A percentile compares a stretch with the other conserved stretches of the same genome.
These are phyloP conservation scores for Rhytidiadelphus loreus DNA, from an alignment of 225 moss, liverwort and hornwort genomes.

Conservation along the genomic window DNA sequence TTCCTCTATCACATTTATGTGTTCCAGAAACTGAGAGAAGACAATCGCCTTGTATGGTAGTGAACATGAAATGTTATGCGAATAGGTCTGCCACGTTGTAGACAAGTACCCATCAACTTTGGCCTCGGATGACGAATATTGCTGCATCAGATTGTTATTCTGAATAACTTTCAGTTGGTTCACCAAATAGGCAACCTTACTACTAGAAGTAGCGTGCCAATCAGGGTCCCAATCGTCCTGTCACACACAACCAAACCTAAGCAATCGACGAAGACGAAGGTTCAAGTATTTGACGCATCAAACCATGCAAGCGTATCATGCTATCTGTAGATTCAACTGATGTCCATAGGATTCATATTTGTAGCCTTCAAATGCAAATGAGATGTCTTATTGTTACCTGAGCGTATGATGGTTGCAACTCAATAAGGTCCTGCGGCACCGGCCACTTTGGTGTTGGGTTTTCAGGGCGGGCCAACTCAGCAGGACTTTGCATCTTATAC, in stretches of 20 bases:
- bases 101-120: background rate
- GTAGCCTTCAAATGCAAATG: background rate
- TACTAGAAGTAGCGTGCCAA: slow-evolving; percentile 93
- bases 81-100: slow-evolving; percentile 20
- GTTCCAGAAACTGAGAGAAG: slow-evolving; percentile 96
- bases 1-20: slow-evolving; percentile 86
- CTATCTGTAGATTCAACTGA: background rate
- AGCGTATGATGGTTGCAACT: slow-evolving; percentile 97
- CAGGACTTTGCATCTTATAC: slow-evolving; percentile 91
- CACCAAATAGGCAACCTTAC: slow-evolving; percentile 87
- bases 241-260: background rate
- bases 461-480: slow-evolving; percentile 78
- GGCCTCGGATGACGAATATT: background rate
- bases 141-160: slow-evolving; percentile 38
- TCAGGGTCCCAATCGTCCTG: slow-evolving; percentile 97
- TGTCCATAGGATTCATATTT: background rate
- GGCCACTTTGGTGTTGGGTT: slow-evolving; percentile 98
- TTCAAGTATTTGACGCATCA: background rate
- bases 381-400: slow-evolving; percentile 45
- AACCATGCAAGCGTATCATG: background rate
- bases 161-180: slow-evolving; percentile 62
- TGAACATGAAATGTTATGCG: slow-evolving; percentile 1
- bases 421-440: slow-evolving; percentile 96
- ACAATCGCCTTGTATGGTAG: slow-evolving; percentile 80
- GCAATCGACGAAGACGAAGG: background rate